Percentiles rank a stretch among this genome's conserved stretches.
phyloP scores from a whole-genome alignment of 352 stramenopile species.

The Phytophthora foliorum region DNA sequence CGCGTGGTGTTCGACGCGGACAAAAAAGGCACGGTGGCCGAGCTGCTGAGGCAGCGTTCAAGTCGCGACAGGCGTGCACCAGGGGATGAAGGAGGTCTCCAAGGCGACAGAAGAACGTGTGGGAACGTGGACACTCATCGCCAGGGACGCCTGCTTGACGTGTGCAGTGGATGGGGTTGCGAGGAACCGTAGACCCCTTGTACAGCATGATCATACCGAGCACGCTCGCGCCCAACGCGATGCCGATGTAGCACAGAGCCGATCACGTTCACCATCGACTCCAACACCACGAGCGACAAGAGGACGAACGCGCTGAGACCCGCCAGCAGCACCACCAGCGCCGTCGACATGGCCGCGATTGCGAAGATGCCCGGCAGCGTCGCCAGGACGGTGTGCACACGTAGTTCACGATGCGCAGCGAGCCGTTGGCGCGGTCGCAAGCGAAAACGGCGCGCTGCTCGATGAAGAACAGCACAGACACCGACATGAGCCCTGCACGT shows the following conservation, averaged over 20 bases:
- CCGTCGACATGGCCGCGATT: slow-evolving; percentile 67
- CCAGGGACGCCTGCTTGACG: no score
- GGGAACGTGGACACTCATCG: no score
- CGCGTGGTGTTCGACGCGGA: no score
- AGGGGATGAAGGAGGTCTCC: no score
- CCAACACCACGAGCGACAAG: slow-evolving; percentile 73
- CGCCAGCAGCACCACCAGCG: slow-evolving; percentile 59
- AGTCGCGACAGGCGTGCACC: no score
- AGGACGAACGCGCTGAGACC: slow-evolving; percentile 77
- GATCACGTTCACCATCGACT: slow-evolving; percentile 86
- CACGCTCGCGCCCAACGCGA: slow-evolving; percentile 71
- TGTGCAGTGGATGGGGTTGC: slow-evolving; percentile 63
- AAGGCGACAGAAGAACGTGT: no score
- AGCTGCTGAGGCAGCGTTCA: no score
- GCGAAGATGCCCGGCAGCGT: slow-evolving; percentile 72
- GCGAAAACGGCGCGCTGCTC: slow-evolving; percentile 78
- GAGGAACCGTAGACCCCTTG: slow-evolving; percentile 81
- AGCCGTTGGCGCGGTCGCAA: slow-evolving; percentile 74
- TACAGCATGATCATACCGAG: slow-evolving; percentile 88
- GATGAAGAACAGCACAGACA: slow-evolving; percentile 88
- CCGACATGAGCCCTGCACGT: slow-evolving; percentile 90
- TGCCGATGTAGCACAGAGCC: slow-evolving; percentile 74
- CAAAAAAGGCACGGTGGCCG: no score
- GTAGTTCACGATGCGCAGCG: slow-evolving; percentile 80
- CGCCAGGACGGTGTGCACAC: slow-evolving; percentile 76